These are phyloP conservation scores for Pseudomassariella vexata DNA, from an alignment of 2,329 filamentous ascomycete species.

Conservation along the genomic window DNA sequence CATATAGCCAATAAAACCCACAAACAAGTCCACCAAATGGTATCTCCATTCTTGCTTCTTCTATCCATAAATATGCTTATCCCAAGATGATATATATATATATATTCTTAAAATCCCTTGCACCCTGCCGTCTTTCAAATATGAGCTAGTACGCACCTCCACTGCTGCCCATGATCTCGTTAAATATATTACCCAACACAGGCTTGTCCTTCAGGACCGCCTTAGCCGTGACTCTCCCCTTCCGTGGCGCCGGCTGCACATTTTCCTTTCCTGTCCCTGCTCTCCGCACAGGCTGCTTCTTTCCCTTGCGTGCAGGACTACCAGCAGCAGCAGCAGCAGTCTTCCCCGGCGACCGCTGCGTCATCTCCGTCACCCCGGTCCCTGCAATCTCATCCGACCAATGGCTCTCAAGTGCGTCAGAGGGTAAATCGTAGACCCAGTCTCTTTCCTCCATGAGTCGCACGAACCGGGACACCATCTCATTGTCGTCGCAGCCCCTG, in stretches of 20 bases:
- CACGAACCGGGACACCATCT: constrained; percentile 73
- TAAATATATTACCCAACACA: constrained; percentile 71
- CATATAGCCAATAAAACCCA: too few species aligned
- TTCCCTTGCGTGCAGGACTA: constrained; percentile 15
- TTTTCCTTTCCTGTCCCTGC: constrained; percentile 35
- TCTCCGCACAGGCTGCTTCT: constrained; percentile 17
- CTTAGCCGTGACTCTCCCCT: constrained; percentile 52
- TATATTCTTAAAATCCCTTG: too few species aligned
- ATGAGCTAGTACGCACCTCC: too few species aligned
- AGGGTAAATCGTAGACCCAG: constrained; percentile 75
- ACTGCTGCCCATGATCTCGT: constrained; percentile 51
- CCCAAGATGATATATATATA: too few species aligned
- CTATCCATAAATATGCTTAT: too few species aligned
- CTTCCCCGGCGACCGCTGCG: constrained; percentile 8
- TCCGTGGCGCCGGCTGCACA: constrained; percentile 41
- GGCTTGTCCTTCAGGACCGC: constrained; percentile 60
- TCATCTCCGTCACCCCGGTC: constrained; percentile 40
- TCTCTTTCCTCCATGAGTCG: constrained; percentile 66
- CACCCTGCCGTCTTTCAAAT: too few species aligned
- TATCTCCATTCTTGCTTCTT: too few species aligned
- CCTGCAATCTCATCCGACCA: constrained; percentile 54
- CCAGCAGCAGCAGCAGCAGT: constrained; percentile 7
- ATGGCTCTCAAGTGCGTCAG: constrained; percentile 60
- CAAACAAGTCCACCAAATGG: too few species aligned
- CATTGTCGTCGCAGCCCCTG: constrained; percentile 63